phyloP scores from a whole-genome alignment of 192 early-diverging fungal genomes.

The Backusella macrospora region DNA sequence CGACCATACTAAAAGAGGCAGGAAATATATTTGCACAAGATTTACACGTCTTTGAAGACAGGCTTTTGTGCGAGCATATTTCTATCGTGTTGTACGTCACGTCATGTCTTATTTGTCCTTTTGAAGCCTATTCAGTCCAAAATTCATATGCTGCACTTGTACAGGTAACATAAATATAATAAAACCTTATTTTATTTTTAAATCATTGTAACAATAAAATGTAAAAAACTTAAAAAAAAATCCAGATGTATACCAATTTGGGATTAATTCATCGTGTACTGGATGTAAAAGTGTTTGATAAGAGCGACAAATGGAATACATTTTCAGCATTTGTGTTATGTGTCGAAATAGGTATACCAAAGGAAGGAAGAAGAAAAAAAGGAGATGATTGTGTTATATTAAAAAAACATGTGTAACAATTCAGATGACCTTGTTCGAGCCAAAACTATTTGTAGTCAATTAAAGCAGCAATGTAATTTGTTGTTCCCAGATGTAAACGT shows the following conservation, averaged over 20 bases:
- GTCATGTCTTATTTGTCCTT: neutral
- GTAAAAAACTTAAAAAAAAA: neutral
- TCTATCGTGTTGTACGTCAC: conserved; percentile 2
- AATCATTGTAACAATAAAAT: conserved; percentile 17
- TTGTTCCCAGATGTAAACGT: conserved; percentile 26
- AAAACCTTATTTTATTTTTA: conserved; percentile 7
- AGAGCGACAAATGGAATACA: neutral
- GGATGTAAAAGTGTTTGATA: conserved; percentile 17
- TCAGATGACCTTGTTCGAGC: conserved; percentile 23
- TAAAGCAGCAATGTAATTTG: neutral
- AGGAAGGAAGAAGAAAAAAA: neutral
- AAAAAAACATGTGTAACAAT: neutral
- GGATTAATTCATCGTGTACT: conserved; percentile 12
- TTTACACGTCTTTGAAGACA: neutral
- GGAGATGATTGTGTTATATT: neutral
- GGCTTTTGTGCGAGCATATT: neutral
- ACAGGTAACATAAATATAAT: neutral
- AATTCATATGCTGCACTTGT: neutral
- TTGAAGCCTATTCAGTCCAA: neutral
- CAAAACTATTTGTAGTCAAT: conserved; percentile 1
- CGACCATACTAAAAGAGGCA: conserved; percentile 18
- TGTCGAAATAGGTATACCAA: conserved; percentile 22
- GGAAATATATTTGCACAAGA: conserved; percentile 15
- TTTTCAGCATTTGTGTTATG: conserved; percentile 6
- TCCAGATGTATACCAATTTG: neutral